Conservation (phyloP, 495 filamentous ascomycete species). For the Aspergillus ostianus region DNA sequence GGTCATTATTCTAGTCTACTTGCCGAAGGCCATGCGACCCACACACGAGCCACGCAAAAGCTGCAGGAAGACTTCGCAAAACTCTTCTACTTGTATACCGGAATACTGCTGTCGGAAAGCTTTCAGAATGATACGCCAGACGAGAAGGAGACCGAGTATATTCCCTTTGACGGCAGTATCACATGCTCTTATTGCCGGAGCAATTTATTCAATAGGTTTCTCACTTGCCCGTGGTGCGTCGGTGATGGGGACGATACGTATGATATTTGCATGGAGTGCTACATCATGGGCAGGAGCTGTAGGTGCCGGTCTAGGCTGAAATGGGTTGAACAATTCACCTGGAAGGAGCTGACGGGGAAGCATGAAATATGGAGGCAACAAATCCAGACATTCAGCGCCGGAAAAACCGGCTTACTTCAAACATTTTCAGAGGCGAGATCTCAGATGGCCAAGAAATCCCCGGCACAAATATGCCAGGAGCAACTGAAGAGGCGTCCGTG, state of each 20-base stretch:
- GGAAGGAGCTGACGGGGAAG: constrained; percentile 70
- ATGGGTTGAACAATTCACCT: constrained; percentile 92
- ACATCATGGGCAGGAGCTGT: constrained; percentile 89
- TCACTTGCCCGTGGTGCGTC: constrained; percentile 82
- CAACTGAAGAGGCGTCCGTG: constrained; percentile 72
- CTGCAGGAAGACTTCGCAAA: constrained; percentile 74
- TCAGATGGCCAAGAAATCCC: constrained; percentile 63
- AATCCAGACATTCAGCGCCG: constrained; percentile 65
- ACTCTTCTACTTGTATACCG: constrained; percentile 72
- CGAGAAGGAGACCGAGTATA: constrained; percentile 65
- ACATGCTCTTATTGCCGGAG: constrained; percentile 94
- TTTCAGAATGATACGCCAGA: constrained; percentile 61
- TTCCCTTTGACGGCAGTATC: constrained; percentile 81
- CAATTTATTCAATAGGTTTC: constrained; percentile 96
- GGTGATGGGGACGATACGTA: constrained; percentile 72
- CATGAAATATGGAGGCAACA: constrained; percentile 80
- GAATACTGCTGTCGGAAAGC: constrained; percentile 79
- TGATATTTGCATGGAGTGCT: constrained; percentile 97
- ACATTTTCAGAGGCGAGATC: constrained; percentile 63
- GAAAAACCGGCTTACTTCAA: constrained; percentile 56
- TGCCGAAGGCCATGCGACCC: constrained; percentile 28
- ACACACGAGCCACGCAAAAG: constrained; percentile 57
- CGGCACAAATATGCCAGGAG: constrained; percentile 88
- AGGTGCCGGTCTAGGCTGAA: constrained; percentile 76
- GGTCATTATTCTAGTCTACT: constrained; percentile 72